phyloP scores from a whole-genome alignment of 805 yeast species.

The Wickerhamomyces alni region DNA sequence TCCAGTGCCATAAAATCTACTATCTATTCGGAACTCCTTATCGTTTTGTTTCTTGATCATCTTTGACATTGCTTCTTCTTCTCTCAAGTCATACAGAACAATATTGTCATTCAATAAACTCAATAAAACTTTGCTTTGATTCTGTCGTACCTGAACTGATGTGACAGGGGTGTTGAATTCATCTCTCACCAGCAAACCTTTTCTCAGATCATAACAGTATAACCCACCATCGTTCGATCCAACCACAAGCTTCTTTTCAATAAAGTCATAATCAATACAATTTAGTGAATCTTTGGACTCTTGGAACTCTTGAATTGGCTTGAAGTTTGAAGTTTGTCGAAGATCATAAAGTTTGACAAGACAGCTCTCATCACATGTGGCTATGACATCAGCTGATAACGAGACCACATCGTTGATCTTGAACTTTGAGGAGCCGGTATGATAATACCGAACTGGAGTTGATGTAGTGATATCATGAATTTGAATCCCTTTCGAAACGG shows the following conservation, averaged over 20 bases:
- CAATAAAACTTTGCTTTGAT: neutral
- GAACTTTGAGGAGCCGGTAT: conserved; percentile 1
- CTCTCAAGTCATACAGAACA: conserved; percentile 3
- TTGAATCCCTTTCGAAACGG: neutral
- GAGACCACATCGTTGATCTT: conserved; percentile 8
- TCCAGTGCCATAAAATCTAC: neutral
- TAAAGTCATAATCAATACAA: conserved; percentile 5
- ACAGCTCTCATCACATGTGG: conserved; percentile 17
- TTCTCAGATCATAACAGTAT: conserved; percentile 17
- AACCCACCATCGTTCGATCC: conserved; percentile 22
- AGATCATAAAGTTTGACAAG: conserved; percentile 10
- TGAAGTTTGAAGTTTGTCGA: conserved; percentile 7
- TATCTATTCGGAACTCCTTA: conserved; percentile 9
- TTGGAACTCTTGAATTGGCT: conserved; percentile 29
- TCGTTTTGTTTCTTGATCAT: neutral
- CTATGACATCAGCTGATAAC: conserved; percentile 11
- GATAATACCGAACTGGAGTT: neutral
- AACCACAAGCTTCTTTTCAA: conserved; percentile 1
- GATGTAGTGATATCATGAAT: neutral
- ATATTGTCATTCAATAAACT: conserved; percentile 2
- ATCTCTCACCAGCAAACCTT: conserved; percentile 9
- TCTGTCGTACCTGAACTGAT: neutral
- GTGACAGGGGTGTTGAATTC: conserved; percentile 7
- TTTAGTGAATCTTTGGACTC: conserved; percentile 27
- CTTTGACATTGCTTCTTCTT: neutral